Evolutionary conservation across 371 early-diverging fungal genomes (phyloP), one percentile per base, ranked within the genome.

Genomic region (Zopfochytrium polystomum): DNA sequence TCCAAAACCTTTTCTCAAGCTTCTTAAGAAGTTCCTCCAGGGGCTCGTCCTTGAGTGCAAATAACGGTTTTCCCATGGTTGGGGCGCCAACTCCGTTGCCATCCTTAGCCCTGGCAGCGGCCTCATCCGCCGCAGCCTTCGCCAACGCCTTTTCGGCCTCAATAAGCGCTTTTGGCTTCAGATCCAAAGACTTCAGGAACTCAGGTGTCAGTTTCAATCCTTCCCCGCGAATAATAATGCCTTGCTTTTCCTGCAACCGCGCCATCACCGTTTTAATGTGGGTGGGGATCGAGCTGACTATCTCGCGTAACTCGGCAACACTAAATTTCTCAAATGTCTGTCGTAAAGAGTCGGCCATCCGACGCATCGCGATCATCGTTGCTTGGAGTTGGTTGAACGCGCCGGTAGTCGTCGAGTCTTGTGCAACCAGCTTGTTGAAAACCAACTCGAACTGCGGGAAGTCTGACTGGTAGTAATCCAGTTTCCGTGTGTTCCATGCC

Each of bases 221-320:
- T 46, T 74, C 74, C 20, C 74, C 74, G 15, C 70, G 65, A 25
- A 74, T 56, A 48, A 68, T 71, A 30, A 74, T 70, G 4, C 74
- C 74, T 13, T 44, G 58, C 50, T 67, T 30, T 48, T 68, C 49
- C 35, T 74, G 66, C 13, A 74, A 46, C 33, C 52, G 47, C 2
- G 20, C 27, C 18, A 57, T 64, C 18, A 71, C 47, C n/a, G 58
- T 60, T 27, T 62, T 65, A 53, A 74, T 66, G 13, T 63, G 62
- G 11, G 29, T 42, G 26, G 74, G 74, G 30, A 74, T 69, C 1
- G 67, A 62, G 27, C 55, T 64, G 18, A 71, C 74, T 43, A 71
- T 53, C 32, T 55, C 48, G 1, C 56, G 32, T 11, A 74, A 27
- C 43, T 71, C 58, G 18, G 43, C 11, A 2, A 74, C 64, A 3